Base-by-base conservation (phyloP, 805 yeast genomes). In the Candida yuanshanica region DNA sequence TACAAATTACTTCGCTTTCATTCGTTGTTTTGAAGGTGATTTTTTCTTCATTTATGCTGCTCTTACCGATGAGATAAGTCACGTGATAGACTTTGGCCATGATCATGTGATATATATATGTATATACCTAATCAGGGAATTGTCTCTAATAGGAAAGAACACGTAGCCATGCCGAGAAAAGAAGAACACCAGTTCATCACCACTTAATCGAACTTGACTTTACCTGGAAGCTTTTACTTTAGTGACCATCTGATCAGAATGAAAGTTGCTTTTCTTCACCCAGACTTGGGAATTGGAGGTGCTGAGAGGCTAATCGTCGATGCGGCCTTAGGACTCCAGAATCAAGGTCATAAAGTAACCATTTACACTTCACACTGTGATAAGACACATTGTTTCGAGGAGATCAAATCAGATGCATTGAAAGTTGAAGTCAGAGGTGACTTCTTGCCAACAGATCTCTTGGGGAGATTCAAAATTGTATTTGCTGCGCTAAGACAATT, bases 281-380 rank as follows among this genome's bases (percentile, higher is more conserved):
- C 99, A 0, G 99, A 93, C 64, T 66, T 93, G 40, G 99, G 99
- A 0, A 91, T 91, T 43, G 99, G 89, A 22, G 99, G 99, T 4
- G 99, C 99, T 1, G 99, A 93, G 59, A 71, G 99, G 44, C 71
- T 95, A n/a, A 89, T 93, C 2, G 96, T 93, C 1, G 99, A 93
- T 63, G 89, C 95, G 3, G 99, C 98, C 0, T 68, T 88, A 4
- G 95, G 96, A 0, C 65, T 93, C 21, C 88, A 91, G 55, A 70
- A 77, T 3, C 62, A 69, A 23, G 79, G 81, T 6, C 80, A 84
- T 56, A 69, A 68, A 1, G 79, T 93, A 10, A 69, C 72, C 2
- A 72, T 90, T 5, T 88, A 72, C 63, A 91, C 99, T 0, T 89
- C 96, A 0, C 96, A 93, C 58, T 90, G 96, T 62, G 96, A 93